Evolutionary conservation across 495 filamentous ascomycete species (phyloP), one percentile per base, ranked within the genome.

Genomic region (Aspergillus homomorphus): DNA sequence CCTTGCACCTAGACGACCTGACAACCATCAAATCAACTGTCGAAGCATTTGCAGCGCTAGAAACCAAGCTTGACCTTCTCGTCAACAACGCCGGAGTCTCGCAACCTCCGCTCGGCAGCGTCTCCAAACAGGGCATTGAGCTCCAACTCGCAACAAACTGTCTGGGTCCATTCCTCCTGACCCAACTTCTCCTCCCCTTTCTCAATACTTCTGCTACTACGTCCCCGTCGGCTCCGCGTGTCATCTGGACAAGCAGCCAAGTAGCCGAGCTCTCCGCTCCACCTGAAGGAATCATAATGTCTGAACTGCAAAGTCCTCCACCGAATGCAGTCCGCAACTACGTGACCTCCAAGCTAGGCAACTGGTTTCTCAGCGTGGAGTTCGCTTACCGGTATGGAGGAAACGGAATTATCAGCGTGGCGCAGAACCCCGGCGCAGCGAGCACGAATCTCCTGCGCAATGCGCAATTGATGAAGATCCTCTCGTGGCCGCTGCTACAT

Each of bases 51-150:
- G 61, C 66, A 5, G 48, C 56, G 0, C 54, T 68, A 33, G 78
- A 83, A 64, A 60, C 57, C 3, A 61, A 73, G 14, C 71, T 85
- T 0, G 77, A 85, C 54, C 75, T 83, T 9, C 69, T 86, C 0
- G 84, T 71, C 61, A 84, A 84, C 60, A 84, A 85, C 58, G 82
- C 83, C 0, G 83, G 82, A 7, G 66, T 84, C 21, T 66, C 68
- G 21, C 48, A 66, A 7, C 69, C 73, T 0, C 69, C 72, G 0
- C 16, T 9, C 1, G 74, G 68, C 9, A 66, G 58, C 9, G 43
- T 57, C 7, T 67, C 75, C 1, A 48, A 54, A 8, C 76, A 77
- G 49, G 73, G 73, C 28, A 56, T 70, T 10, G 73, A 77, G n/a
- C 63, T 74, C 1, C 72, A 75, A 53, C 53, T 77, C 15, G 76